Percentiles rank a stretch among this genome's conserved stretches.
Evolutionary conservation across 352 stramenopile genomes (phyloP).

Genomic region (Blastocystis sp.): DNA sequence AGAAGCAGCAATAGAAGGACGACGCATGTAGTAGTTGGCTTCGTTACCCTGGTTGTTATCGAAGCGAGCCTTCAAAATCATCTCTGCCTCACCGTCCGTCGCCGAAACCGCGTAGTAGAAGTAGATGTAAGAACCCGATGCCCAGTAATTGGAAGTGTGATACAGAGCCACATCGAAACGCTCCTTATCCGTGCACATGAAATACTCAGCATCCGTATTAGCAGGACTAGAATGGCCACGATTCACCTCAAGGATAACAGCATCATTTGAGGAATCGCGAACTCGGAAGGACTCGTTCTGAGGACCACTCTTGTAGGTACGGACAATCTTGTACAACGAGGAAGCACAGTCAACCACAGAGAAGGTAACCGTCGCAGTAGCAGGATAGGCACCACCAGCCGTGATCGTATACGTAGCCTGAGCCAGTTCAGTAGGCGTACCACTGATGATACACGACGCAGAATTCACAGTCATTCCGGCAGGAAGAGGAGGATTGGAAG

Average conservation of each 20-base stretch:
- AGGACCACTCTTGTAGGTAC: conserved; percentile 15
- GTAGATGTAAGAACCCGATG: background rate
- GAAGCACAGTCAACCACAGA: background rate
- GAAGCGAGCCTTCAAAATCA: background rate
- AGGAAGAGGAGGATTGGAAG: background rate
- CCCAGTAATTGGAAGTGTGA: background rate
- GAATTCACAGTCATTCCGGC: background rate
- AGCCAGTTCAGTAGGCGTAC: background rate
- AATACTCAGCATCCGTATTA: background rate
- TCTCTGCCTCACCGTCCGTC: background rate
- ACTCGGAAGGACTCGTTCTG: background rate
- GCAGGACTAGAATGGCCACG: background rate
- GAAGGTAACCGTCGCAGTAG: background rate
- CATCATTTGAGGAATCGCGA: background rate
- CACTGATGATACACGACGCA: background rate
- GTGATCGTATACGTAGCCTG: conserved; percentile 9
- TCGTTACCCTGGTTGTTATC: background rate
- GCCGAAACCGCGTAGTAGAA: background rate
- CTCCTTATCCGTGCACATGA: background rate
- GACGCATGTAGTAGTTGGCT: background rate
- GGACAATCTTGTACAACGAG: background rate
- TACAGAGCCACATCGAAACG: background rate
- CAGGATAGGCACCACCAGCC: background rate
- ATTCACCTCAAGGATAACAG: background rate
- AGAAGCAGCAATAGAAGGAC: background rate